These are phyloP conservation scores for Leonotis leonurus DNA, from an alignment of 257 asterid species.

Conservation along the genomic window DNA sequence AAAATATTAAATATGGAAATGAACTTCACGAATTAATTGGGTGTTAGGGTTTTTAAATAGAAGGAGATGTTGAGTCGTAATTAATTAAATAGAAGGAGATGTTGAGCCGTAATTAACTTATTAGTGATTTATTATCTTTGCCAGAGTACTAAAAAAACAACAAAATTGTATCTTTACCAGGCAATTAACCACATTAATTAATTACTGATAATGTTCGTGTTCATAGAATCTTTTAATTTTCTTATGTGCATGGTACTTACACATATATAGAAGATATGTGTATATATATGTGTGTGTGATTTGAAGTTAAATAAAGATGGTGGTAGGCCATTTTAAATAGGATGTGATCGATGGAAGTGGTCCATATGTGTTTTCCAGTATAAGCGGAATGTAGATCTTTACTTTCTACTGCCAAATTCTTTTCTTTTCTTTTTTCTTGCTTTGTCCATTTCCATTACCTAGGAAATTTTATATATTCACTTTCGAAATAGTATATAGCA, in stretches of 20 bases:
- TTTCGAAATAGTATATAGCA: too few species aligned
- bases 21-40: neutral
- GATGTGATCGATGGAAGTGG: conserved; percentile 25
- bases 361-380: conserved; percentile 28
- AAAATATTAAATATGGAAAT: too few species aligned
- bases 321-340: conserved; percentile 19
- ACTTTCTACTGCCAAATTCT: neutral
- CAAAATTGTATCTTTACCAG: too few species aligned
- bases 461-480: too few species aligned
- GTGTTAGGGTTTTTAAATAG: neutral
- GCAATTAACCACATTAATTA: too few species aligned
- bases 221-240: neutral
- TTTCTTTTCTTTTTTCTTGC: neutral
- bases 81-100: too few species aligned
- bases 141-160: too few species aligned
- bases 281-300: too few species aligned
- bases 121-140: neutral
- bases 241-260: neutral
- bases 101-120: too few species aligned
- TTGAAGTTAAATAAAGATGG: neutral
- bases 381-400: conserved; percentile 20
- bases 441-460: neutral
- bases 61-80: too few species aligned
- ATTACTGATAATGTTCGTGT: neutral
- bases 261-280: neutral